Evolutionary conservation across 345 rosid species (phyloP).

Genomic region (Lumnitzera littorea): DNA sequence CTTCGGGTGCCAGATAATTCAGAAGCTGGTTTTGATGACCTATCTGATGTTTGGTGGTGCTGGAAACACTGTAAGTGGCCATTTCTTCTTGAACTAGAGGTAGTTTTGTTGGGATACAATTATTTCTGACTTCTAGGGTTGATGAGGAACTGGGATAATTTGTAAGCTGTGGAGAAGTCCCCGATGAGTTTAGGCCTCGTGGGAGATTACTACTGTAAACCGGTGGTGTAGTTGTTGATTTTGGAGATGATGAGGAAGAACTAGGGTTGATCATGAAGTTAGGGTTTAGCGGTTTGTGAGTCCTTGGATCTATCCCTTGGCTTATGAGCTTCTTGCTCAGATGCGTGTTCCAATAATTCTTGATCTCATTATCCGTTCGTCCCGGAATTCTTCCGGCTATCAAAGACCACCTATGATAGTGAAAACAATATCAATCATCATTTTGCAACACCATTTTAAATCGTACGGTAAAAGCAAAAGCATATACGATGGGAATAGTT

Average conservation of each 20-base stretch:
- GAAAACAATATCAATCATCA: background rate
- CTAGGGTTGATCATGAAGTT: conserved; percentile 6
- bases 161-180: too few species aligned
- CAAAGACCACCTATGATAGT: conserved; percentile 54
- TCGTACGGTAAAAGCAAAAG: too few species aligned
- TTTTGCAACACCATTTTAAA: too few species aligned
- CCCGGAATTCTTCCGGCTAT: conserved; percentile 92
- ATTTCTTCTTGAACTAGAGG: background rate
- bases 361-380: conserved; percentile 82
- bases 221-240: background rate
- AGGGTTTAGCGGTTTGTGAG: conserved; percentile 60
- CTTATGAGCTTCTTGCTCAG: conserved; percentile 68
- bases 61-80: too few species aligned
- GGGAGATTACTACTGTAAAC: background rate
- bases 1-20: too few species aligned
- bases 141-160: background rate
- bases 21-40: too few species aligned
- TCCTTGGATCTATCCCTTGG: conserved; percentile 80
- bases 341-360: conserved; percentile 90
- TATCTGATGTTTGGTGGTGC: too few species aligned
- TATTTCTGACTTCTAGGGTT: background rate
- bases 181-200: background rate
- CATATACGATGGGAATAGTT: too few species aligned
- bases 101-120: background rate
- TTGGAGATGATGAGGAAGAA: conserved; percentile 1